Conservation (phyloP, 1,284 basidiomycete species). For the Microbotryomycetes sp. region DNA sequence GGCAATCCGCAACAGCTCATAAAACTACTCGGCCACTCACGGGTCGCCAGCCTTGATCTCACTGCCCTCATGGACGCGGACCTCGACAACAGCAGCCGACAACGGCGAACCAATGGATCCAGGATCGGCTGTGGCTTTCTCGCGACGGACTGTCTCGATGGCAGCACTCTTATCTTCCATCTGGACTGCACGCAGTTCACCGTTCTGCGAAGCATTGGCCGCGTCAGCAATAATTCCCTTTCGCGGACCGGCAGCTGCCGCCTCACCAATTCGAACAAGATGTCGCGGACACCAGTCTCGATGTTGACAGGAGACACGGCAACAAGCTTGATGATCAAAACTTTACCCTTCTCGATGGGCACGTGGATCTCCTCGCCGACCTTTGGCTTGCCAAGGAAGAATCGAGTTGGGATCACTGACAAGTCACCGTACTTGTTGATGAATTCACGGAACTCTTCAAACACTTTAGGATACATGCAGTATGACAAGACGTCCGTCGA, state of each 20-base stretch:
- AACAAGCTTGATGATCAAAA: slow-evolving; percentile 89
- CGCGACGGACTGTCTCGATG: slow-evolving; percentile 85
- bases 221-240: neutral
- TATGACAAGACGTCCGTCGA: slow-evolving; percentile 90
- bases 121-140: slow-evolving; percentile 87
- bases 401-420: slow-evolving; percentile 91
- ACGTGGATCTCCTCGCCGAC: slow-evolving; percentile 95
- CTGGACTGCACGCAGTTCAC: slow-evolving; percentile 86
- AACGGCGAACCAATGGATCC: slow-evolving; percentile 70
- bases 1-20: too few species aligned
- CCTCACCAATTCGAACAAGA: slow-evolving; percentile 78
- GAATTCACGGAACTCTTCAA: slow-evolving; percentile 94
- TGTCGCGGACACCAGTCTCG: slow-evolving; percentile 84
- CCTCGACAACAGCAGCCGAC: slow-evolving; percentile 94
- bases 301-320: slow-evolving; percentile 89
- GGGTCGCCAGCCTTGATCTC: slow-evolving; percentile 98
- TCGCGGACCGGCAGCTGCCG: neutral
- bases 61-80: slow-evolving; percentile 92
- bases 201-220: slow-evolving; percentile 56
- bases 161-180: slow-evolving; percentile 95
- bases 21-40: too few species aligned
- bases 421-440: slow-evolving; percentile 93
- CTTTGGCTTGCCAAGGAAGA: slow-evolving; percentile 89
- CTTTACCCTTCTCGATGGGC: slow-evolving; percentile 95
- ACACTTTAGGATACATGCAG: slow-evolving; percentile 94